These are phyloP conservation scores for Pythium brachiatum DNA, from an alignment of 352 stramenopile species.

Conservation along the genomic window DNA sequence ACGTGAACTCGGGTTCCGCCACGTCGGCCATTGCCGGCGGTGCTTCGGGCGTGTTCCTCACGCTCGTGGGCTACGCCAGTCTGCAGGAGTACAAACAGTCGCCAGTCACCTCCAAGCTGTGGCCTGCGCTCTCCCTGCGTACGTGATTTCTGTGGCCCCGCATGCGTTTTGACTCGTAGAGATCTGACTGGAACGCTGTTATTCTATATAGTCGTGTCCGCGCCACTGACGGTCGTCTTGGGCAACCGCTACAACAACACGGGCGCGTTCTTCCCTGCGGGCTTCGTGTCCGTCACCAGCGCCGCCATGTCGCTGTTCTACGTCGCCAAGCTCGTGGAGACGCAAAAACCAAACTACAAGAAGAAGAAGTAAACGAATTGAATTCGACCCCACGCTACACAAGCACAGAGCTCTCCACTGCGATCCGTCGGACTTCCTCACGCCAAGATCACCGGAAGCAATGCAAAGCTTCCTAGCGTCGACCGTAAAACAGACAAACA, in stretches of 20 bases:
- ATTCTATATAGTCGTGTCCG: conserved; percentile 42
- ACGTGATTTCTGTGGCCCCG: background rate
- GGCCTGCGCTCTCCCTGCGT: conserved; percentile 61
- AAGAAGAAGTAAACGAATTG: conserved; percentile 38
- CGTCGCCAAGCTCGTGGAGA: conserved; percentile 63
- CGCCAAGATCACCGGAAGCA: too few relatives aligned
- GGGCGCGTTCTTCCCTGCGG: conserved; percentile 66
- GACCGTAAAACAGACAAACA: too few relatives aligned
- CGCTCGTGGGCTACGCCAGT: conserved; percentile 79
- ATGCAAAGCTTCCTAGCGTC: too few relatives aligned
- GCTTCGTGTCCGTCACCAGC: conserved; percentile 58
- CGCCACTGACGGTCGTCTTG: conserved; percentile 72
- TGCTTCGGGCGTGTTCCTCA: conserved; percentile 66
- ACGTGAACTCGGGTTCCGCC: conserved; percentile 68
- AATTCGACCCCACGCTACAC: background rate
- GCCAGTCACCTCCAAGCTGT: conserved; percentile 77
- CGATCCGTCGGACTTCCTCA: background rate
- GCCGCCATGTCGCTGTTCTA: conserved; percentile 82
- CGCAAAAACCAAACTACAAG: conserved; percentile 77
- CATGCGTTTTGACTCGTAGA: background rate
- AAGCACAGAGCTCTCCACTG: background rate
- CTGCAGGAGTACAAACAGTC: conserved; percentile 85
- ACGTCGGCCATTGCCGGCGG: conserved; percentile 64
- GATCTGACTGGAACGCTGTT: background rate
- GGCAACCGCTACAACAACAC: conserved; percentile 74